Evolutionary conservation across 2,329 filamentous ascomycete genomes (phyloP).

Genomic region (Hortaea werneckii): DNA sequence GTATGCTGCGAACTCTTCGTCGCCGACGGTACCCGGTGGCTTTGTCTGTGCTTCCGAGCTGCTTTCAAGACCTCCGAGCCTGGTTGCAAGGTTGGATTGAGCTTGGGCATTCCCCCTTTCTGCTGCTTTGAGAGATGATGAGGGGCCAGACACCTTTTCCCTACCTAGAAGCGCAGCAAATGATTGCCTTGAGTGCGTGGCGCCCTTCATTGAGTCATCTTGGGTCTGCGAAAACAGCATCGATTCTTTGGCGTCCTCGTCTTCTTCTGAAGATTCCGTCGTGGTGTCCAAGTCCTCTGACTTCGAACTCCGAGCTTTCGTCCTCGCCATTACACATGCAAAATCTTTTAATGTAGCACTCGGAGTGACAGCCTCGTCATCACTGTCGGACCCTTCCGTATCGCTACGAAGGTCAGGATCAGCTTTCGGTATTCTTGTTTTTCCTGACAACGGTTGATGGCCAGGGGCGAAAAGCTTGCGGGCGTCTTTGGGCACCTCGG

Average conservation of each 20-base stretch:
- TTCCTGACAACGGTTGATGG: slow-evolving; percentile 5
- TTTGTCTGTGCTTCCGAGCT: not conserved
- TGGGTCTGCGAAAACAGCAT: not conserved
- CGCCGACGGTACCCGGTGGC: not conserved
- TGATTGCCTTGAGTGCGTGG: no score
- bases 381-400: slow-evolving; percentile 1
- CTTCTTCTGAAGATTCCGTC: not conserved
- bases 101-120: no score
- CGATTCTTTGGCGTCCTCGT: no score
- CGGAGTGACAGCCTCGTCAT: not conserved
- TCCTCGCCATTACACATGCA: not conserved
- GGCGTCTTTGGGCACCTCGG: slow-evolving; percentile 14
- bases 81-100: no score
- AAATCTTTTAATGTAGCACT: not conserved
- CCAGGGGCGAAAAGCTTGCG: slow-evolving; percentile 7
- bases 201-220: not conserved
- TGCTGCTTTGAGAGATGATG: no score
- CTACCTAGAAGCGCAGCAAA: no score
- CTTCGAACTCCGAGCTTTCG: not conserved
- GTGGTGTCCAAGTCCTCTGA: slow-evolving; percentile 1
- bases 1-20: not conserved
- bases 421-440: slow-evolving; percentile 11
- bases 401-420: not conserved
- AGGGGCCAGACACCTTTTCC: no score
- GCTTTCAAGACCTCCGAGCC: no score